These are phyloP conservation scores for Naganishia liquefaciens DNA, from an alignment of 1,284 basidiomycete species.

Conservation along the genomic window DNA sequence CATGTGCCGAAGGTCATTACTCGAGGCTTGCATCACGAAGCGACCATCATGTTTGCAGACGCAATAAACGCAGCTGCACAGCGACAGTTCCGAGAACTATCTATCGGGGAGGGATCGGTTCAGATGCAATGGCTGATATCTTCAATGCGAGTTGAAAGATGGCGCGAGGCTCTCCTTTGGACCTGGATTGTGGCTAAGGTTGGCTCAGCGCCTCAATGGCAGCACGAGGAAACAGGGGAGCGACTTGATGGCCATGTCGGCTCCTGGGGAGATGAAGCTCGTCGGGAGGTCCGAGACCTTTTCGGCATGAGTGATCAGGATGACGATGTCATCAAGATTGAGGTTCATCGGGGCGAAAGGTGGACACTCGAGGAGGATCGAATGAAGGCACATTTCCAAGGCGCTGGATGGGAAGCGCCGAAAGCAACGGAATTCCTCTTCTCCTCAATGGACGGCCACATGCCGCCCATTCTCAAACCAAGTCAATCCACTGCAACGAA, in stretches of 20 bases:
- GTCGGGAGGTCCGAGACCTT: constrained; percentile 40
- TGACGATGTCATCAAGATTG: constrained; percentile 44
- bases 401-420: constrained; percentile 46
- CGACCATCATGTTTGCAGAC: constrained; percentile 49
- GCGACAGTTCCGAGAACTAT: constrained; percentile 46
- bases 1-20: constrained; percentile 51
- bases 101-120: constrained; percentile 43
- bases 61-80: constrained; percentile 40
- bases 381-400: constrained; percentile 38
- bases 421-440: constrained; percentile 46
- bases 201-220: constrained; percentile 36
- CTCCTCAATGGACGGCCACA: constrained; percentile 50
- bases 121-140: constrained; percentile 51
- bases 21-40: constrained; percentile 48
- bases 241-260: constrained; percentile 30
- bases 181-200: constrained; percentile 48
- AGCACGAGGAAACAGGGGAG: constrained; percentile 1
- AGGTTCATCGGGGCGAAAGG: constrained; percentile 45
- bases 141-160: constrained; percentile 47
- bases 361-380: constrained; percentile 43
- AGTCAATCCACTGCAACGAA: constrained; percentile 19
- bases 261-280: constrained; percentile 40
- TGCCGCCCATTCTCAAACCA: constrained; percentile 41
- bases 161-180: constrained; percentile 52
- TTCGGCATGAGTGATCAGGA: constrained; percentile 40